These are phyloP conservation scores for Talaromyces sp. DNA, from an alignment of 2,329 filamentous ascomycete species.

Conservation along the genomic window DNA sequence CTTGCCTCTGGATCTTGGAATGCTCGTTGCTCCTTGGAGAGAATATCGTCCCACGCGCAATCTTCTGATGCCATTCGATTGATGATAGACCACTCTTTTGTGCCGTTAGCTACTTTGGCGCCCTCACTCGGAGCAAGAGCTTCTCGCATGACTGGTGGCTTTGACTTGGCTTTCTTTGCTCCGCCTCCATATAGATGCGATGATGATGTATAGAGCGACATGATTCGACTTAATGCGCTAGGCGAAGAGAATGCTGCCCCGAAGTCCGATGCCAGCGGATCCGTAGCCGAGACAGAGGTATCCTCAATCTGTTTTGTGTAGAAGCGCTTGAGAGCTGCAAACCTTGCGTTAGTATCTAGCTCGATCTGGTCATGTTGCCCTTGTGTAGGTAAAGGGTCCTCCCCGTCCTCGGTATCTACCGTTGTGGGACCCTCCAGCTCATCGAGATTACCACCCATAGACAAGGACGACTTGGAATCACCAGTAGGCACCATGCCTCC, in stretches of 20 bases:
- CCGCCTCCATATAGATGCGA: conserved; percentile 50
- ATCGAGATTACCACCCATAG: conserved; percentile 25
- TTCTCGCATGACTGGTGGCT: conserved; percentile 75
- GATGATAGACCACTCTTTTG: conserved; percentile 60
- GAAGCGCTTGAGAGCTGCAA: conserved; percentile 71
- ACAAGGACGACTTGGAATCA: conserved; percentile 38
- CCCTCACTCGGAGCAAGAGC: conserved; percentile 69
- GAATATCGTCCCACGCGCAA: conserved; percentile 63
- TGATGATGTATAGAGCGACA: conserved; percentile 74
- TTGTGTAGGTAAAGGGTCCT: conserved; percentile 17
- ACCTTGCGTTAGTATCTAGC: conserved; percentile 66
- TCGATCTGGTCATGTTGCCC: conserved; percentile 27
- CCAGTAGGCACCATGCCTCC: conserved; percentile 37
- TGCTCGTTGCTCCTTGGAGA: conserved; percentile 51
- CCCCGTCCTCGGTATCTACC: conserved; percentile 30
- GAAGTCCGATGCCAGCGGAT: conserved; percentile 51
- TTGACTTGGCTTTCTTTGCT: conserved; percentile 64
- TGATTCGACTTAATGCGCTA: conserved; percentile 78
- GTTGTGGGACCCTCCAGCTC: conserved; percentile 17
- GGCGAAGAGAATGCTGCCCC: conserved; percentile 64
- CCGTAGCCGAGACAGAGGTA: conserved; percentile 52
- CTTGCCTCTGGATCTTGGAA: conserved; percentile 52
- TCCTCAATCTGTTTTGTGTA: conserved; percentile 76
- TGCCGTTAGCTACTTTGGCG: conserved; percentile 59
- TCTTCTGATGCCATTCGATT: conserved; percentile 53